Evolutionary conservation across 108 stramenopile genomes (phyloP), one percentile per base, ranked within the genome.

Genomic region (Chaetoceros tenuissimus): DNA sequence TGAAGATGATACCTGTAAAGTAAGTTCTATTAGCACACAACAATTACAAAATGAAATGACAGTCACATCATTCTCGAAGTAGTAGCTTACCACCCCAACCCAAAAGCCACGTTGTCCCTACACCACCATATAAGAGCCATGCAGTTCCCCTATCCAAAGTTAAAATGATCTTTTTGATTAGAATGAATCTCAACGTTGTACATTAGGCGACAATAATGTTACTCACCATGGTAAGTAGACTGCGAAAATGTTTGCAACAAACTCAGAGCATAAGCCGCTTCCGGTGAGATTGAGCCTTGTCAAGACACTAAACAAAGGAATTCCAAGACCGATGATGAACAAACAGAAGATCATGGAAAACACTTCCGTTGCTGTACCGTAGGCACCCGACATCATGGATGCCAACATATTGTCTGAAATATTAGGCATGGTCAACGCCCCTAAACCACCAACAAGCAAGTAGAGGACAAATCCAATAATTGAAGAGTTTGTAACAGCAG

Each of bases 301-400:
- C 45, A 84, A 31, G 19, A 84, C 73, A 34, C 66, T 73, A 54
- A 84, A 85, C 17, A 89, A 60, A 17, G 88, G 88, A 31, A 80
- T 70, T 8, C 84, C 84, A 31, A 81, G 51, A 18, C 84, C 88
- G 48, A 89, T 78, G 44, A 85, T 89, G 60, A 81, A 72, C 44
- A 89, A 79, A 21, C 76, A 77, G 64, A 85, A 89, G 0, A 81
- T 10, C 18, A 57, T 65, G 24, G 76, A 60, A 19, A 69, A 68
- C 19, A 72, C 21, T 51, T 77, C 73, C 31, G 75, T 79, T n/a
- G 60, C 7, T 2, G 51, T 53, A 18, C 82, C 82, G 57, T 75
- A 80, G n/a, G 53, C 58, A 21, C 82, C 82, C 0, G 74, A 72
- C 66, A 84, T 72, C 71, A 84, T 77, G 20, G 69, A 66, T 45